A percentile compares a stretch with the other conserved stretches of the same genome.
These are phyloP conservation scores for Gryganskiella cystojenkinii DNA, from an alignment of 192 early-diverging fungal species.

Conservation along the genomic window DNA sequence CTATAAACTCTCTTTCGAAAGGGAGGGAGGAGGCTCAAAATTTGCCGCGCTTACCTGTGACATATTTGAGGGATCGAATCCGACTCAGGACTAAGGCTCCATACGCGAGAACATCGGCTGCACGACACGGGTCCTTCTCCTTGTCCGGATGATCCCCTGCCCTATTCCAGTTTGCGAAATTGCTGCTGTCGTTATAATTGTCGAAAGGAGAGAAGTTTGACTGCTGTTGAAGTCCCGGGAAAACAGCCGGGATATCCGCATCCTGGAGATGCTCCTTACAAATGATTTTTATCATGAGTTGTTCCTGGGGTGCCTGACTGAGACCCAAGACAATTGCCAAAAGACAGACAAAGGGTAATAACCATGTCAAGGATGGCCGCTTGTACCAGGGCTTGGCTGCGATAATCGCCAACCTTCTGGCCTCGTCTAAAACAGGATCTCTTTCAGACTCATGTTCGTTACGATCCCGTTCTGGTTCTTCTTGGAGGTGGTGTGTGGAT, in stretches of 20 bases:
- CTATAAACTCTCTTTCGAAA: too few species aligned
- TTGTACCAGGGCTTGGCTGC: slow-evolving; percentile 34
- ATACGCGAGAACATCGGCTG: slow-evolving; percentile 9
- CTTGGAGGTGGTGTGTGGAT: background rate
- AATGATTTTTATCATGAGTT: slow-evolving; percentile 31
- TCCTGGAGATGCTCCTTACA: slow-evolving; percentile 24
- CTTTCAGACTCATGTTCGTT: background rate
- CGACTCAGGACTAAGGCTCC: slow-evolving; percentile 24
- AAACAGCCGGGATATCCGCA: background rate
- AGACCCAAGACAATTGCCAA: slow-evolving; percentile 22
- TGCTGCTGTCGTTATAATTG: background rate
- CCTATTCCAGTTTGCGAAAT: background rate
- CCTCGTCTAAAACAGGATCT: slow-evolving; percentile 14
- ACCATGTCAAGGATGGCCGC: slow-evolving; percentile 24
- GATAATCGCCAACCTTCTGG: slow-evolving; percentile 8
- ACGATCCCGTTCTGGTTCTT: background rate
- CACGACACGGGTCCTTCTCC: slow-evolving; percentile 9
- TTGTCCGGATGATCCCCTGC: background rate
- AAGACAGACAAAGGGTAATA: slow-evolving; percentile 30
- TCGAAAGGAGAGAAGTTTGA: background rate
- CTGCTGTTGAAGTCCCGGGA: background rate
- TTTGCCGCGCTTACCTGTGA: slow-evolving; percentile 14
- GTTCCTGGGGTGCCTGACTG: slow-evolving; percentile 22
- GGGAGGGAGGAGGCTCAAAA: background rate
- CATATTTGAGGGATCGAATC: slow-evolving; percentile 27